Conservation (phyloP, 306 rosid species). For the Quillaja saponaria region DNA sequence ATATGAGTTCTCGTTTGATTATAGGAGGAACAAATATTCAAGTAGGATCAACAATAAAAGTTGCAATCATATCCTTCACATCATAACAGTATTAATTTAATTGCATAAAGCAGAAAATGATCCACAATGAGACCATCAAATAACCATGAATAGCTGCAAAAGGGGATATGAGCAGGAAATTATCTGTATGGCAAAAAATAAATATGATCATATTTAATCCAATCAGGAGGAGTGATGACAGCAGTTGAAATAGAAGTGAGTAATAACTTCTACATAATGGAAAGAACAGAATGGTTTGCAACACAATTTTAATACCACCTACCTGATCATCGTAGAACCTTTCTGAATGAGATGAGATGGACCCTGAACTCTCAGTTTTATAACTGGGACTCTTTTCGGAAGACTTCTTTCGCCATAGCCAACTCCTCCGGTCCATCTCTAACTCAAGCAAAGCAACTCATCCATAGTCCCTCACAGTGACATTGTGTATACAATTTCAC, state of each 20-base stretch:
- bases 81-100: too few relatives aligned
- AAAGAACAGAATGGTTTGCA: constrained; percentile 2
- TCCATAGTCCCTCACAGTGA: constrained; percentile 30
- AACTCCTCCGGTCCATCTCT: constrained; percentile 71
- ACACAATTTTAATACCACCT: constrained; percentile 11
- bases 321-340: constrained; percentile 82
- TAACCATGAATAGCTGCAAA: too few relatives aligned
- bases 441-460: constrained; percentile 27
- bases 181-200: not conserved
- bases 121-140: too few relatives aligned
- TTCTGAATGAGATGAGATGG: constrained; percentile 74
- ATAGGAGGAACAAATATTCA: too few relatives aligned
- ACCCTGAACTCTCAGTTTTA: constrained; percentile 82
- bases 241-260: constrained; percentile 18
- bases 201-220: not conserved
- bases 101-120: too few relatives aligned
- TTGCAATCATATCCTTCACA: too few relatives aligned
- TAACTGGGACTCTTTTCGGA: constrained; percentile 72
- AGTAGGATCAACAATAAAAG: too few relatives aligned
- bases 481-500: constrained; percentile 32
- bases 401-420: constrained; percentile 84
- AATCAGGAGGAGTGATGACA: not conserved
- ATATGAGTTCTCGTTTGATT: too few relatives aligned
- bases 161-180: too few relatives aligned
- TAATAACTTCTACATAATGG: constrained; percentile 20